Conservation (phyloP, 768 basidiomycete species). For the Termitomyces sp. region DNA sequence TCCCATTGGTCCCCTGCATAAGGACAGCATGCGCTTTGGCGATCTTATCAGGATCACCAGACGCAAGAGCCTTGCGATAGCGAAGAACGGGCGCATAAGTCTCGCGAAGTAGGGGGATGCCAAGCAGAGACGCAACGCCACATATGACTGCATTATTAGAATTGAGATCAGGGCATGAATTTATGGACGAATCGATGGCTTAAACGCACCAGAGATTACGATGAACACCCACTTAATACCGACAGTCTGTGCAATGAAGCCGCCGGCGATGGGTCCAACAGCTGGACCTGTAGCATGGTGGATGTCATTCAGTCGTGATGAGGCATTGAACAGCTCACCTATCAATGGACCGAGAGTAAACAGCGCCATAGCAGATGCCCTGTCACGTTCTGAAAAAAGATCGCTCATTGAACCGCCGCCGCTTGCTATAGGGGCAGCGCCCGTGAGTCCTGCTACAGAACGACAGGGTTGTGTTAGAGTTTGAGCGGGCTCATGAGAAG, state of each 20-base stretch:
- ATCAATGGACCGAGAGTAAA: conserved; percentile 61
- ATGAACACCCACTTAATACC: conserved; percentile 62
- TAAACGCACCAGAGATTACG: conserved; percentile 35
- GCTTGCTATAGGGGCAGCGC: conserved; percentile 57
- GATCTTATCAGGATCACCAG: neutral
- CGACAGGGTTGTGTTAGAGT: neutral
- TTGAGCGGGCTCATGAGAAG: too few relatives aligned
- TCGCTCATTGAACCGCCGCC: conserved; percentile 67
- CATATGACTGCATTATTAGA: conserved; percentile 30
- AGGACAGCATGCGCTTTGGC: neutral
- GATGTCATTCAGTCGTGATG: neutral
- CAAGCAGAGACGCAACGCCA: conserved; percentile 39
- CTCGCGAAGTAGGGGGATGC: conserved; percentile 60
- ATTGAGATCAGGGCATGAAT: neutral
- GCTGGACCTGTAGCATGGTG: neutral
- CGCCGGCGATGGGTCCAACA: conserved; percentile 56
- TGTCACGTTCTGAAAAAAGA: conserved; percentile 52
- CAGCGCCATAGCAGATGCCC: conserved; percentile 61
- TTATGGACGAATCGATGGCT: neutral
- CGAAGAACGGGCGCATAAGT: conserved; percentile 74
- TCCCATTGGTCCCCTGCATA: neutral
- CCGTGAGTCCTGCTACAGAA: conserved; percentile 52
- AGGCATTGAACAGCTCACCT: conserved; percentile 26
- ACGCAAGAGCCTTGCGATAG: conserved; percentile 4
- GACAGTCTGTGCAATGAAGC: conserved; percentile 55